A percentile compares a stretch with the other conserved stretches of the same genome.
These are phyloP conservation scores for Persicaria tinctoria DNA, from an alignment of 148 eudicot genomes.

Conservation along the genomic window DNA sequence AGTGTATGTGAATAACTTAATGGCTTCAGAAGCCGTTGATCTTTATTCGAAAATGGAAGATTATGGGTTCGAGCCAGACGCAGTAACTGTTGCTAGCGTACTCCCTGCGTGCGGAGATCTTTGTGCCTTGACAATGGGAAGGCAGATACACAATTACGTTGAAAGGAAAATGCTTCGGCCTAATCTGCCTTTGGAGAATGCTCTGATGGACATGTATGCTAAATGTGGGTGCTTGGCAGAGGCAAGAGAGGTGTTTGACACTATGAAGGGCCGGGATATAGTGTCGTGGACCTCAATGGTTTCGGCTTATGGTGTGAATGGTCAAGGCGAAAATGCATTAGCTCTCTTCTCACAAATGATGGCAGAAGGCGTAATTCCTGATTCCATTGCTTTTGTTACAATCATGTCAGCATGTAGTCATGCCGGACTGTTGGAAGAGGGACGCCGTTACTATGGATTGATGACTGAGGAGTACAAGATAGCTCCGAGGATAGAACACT, in stretches of 20 bases:
- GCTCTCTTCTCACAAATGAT: slow-evolving; percentile 50
- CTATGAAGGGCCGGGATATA: slow-evolving; percentile 49
- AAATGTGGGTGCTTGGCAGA: slow-evolving; percentile 68
- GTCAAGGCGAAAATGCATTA: slow-evolving; percentile 46
- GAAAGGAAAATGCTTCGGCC: slow-evolving; percentile 45
- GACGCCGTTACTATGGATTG: slow-evolving; percentile 34
- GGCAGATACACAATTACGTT: slow-evolving; percentile 45
- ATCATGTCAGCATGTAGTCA: slow-evolving; percentile 84
- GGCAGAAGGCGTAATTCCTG: slow-evolving; percentile 40
- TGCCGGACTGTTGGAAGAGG: slow-evolving; percentile 61
- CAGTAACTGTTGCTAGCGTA: slow-evolving; percentile 56
- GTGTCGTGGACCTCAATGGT: slow-evolving; percentile 86
- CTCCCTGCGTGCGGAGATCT: slow-evolving; percentile 93
- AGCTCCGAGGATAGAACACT: slow-evolving; percentile 59
- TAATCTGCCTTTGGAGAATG: slow-evolving; percentile 61
- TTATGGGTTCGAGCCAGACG: slow-evolving; percentile 51
- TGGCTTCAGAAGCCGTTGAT: slow-evolving; percentile 59
- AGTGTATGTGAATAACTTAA: slow-evolving; percentile 59
- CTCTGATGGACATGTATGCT: slow-evolving; percentile 80
- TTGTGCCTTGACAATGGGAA: slow-evolving; percentile 58
- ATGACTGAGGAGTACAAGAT: slow-evolving; percentile 54
- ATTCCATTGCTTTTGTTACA: slow-evolving; percentile 69
- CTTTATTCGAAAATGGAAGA: slow-evolving; percentile 54
- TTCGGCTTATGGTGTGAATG: slow-evolving; percentile 69
- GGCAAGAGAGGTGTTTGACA: slow-evolving; percentile 62